Evolutionary conservation across 805 yeast species (phyloP).

Genomic region (Kodamaea sagamina): DNA sequence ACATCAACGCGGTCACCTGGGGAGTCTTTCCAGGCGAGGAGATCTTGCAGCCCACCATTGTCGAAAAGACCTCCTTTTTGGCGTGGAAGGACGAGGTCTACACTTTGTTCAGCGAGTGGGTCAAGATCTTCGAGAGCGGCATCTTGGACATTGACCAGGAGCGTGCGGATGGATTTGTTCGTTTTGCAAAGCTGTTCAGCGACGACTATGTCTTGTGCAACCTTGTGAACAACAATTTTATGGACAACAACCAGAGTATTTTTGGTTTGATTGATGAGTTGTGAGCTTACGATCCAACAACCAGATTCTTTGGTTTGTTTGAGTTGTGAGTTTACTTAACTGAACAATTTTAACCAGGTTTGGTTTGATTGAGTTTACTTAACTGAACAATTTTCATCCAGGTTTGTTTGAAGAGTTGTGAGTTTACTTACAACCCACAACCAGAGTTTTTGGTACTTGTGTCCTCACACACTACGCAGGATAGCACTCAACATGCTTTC

Average conservation of each 20-base stretch:
- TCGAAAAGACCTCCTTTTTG: conserved; percentile 84
- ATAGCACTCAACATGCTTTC: conserved; percentile 39
- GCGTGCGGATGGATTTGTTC: conserved; percentile 33
- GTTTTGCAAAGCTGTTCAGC: conserved; percentile 49
- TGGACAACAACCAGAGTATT: conserved; percentile 55
- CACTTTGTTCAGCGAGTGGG: conserved; percentile 83
- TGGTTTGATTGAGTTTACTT: too few relatives aligned
- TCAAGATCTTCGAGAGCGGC: conserved; percentile 46
- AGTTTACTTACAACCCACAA: too few relatives aligned
- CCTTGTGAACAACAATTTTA: conserved; percentile 84
- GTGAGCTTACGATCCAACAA: neutral
- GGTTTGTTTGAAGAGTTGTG: too few relatives aligned
- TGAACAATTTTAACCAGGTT: too few relatives aligned
- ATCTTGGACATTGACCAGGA: conserved; percentile 31
- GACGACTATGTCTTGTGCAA: conserved; percentile 74
- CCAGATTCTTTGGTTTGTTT: too few relatives aligned
- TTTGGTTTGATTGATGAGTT: conserved; percentile 51
- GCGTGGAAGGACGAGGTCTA: conserved; percentile 98
- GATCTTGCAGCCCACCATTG: conserved; percentile 93
- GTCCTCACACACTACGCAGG: conserved; percentile 22
- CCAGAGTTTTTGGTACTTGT: too few relatives aligned
- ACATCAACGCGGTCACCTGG: conserved; percentile 96
- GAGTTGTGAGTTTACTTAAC: too few relatives aligned
- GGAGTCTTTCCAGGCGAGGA: conserved; percentile 97
- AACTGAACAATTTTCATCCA: too few relatives aligned